phyloP scores from a whole-genome alignment of 2,329 filamentous ascomycete species.

The Lasiodiplodia hormozganensis region DNA sequence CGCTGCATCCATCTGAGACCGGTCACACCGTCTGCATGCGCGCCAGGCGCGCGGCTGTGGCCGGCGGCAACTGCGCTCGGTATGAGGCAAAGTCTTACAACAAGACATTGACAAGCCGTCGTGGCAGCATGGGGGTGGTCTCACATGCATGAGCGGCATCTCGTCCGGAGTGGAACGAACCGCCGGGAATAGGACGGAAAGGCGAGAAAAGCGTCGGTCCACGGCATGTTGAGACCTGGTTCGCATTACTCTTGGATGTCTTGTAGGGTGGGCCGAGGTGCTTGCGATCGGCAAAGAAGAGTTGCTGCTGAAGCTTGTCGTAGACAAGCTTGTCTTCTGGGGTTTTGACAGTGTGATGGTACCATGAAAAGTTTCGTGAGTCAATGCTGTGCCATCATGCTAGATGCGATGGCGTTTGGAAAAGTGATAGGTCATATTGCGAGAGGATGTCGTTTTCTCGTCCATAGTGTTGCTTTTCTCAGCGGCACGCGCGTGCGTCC shows the following conservation, averaged over 20 bases:
- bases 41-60: constrained; percentile 3
- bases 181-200: constrained; percentile 6
- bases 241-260: constrained; percentile 1
- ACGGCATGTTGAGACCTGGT: neutral
- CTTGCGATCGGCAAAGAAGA: constrained; percentile 4
- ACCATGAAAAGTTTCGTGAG: neutral
- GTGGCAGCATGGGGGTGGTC: neutral
- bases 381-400: neutral
- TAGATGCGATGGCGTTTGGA: neutral
- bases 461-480: neutral
- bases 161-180: neutral
- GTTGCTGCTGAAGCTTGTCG: constrained; percentile 20
- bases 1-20: constrained; percentile 19
- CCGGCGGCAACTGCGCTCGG: neutral
- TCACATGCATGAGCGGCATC: neutral
- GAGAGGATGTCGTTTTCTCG: neutral
- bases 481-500: neutral
- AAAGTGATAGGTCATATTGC: neutral
- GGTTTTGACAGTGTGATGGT: neutral
- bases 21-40: neutral
- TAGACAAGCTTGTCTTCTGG: constrained; percentile 12
- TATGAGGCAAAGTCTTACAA: neutral
- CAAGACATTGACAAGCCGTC: neutral
- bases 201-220: neutral
- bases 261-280: neutral